Evolutionary conservation across 1,284 basidiomycete genomes (phyloP), one percentile per base, ranked within the genome.

Genomic region (Baeospora myosura): DNA sequence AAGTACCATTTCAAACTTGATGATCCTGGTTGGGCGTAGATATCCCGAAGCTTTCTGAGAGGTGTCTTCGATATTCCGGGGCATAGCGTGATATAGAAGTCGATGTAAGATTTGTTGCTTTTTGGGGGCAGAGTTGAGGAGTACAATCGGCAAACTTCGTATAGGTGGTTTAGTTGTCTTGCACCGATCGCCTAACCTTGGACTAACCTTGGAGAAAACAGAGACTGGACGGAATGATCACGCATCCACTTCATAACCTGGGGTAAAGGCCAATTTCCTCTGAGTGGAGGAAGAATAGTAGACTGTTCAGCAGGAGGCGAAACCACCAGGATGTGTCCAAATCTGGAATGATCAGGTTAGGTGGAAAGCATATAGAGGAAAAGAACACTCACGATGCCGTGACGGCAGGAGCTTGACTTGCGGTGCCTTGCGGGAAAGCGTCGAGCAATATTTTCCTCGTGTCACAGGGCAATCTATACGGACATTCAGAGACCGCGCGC

Each of bases 311-410:
- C 50, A 12, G 62, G 50, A 5, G 56, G 47, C 3, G 68, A 62
- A n/a, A 65, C 62, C 30, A 79, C 57, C 12, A 83, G 60, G 12
- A 80, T 42, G 55, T 84, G 78, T 0, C 81, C 81, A 38, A 74
- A 55, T 38, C 81, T 83, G 40, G 33, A 47, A 33, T 21, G 12
- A 46, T 68, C 35, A 44, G 49, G 32, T 24, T 4, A 39, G 39
- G 16, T 35, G 11, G 12, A 41, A n/a, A 29, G 22, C 5, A 14
- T 2, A 23, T 28, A 34, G 6, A 31, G 35, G 38, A 28, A 40
- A 25, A 24, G 40, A 26, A 40, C 11, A 62, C 69, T 47, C 59
- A 78, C 78, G 66, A 70, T 29, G 74, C 76, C n/a, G 62, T 65
- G 16, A 76, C 44, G 11, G 49, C 46, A 37, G 56, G 48, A 10